Evolutionary conservation across 1,284 basidiomycete species (phyloP).

Genomic region (Boletus smithii): DNA sequence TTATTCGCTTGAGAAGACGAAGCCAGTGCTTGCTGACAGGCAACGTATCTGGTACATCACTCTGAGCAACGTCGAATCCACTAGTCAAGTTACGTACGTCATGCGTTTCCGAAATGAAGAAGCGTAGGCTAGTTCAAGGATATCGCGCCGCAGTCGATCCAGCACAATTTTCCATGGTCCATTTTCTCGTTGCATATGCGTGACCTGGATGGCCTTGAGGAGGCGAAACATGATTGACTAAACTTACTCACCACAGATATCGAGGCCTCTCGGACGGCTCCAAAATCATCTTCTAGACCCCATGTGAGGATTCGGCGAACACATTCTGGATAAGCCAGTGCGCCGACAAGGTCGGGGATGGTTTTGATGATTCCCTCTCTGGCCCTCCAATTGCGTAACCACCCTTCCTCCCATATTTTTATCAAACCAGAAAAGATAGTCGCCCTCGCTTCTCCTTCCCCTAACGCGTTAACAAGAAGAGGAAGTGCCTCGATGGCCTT

Average conservation of each 20-base stretch:
- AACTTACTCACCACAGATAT: slow-evolving; percentile 39
- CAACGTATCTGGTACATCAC: slow-evolving; percentile 51
- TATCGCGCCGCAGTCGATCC: slow-evolving; percentile 45
- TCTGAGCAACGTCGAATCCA: slow-evolving; percentile 11
- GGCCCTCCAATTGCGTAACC: slow-evolving; percentile 79
- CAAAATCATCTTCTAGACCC: slow-evolving; percentile 77
- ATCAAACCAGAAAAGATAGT: slow-evolving; percentile 54
- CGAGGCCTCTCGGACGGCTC: slow-evolving; percentile 80
- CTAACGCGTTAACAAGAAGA: slow-evolving; percentile 56
- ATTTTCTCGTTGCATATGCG: slow-evolving; percentile 23
- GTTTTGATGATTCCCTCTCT: slow-evolving; percentile 67
- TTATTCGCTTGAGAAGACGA: slow-evolving; percentile 38
- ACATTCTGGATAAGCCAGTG: slow-evolving; percentile 33
- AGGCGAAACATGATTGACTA: neutral
- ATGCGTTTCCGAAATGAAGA: slow-evolving; percentile 66
- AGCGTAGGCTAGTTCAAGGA: slow-evolving; percentile 55
- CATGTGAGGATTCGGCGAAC: slow-evolving; percentile 50
- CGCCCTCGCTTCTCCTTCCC: slow-evolving; percentile 44
- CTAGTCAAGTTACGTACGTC: slow-evolving; percentile 51
- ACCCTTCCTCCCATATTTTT: slow-evolving; percentile 60
- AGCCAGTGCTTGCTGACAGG: slow-evolving; percentile 66
- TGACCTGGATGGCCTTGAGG: slow-evolving; percentile 20
- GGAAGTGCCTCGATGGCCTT: slow-evolving; percentile 66
- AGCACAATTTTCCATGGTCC: slow-evolving; percentile 31
- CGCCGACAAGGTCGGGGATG: slow-evolving; percentile 42